Evolutionary conservation across 768 basidiomycete genomes (phyloP).

Genomic region (Suillus plorans): DNA sequence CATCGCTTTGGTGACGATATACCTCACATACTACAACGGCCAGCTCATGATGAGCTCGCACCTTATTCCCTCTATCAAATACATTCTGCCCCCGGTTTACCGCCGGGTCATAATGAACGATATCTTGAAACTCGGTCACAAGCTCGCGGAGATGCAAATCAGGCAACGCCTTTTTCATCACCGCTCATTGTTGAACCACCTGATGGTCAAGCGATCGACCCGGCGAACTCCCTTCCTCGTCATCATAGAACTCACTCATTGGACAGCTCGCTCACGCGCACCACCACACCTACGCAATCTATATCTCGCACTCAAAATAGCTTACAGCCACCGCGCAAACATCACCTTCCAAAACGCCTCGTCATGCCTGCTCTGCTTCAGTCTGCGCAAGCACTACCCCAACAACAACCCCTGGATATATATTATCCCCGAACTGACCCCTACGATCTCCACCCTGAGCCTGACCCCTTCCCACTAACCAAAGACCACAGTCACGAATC

Average conservation of each 20-base stretch:
- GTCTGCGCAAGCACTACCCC: slow-evolving; percentile 22
- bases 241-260: slow-evolving; percentile 13
- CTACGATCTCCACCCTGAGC: slow-evolving; percentile 8
- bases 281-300: slow-evolving; percentile 7
- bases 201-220: slow-evolving; percentile 4
- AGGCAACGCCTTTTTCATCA: slow-evolving; percentile 5
- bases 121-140: slow-evolving; percentile 9
- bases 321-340: slow-evolving; percentile 20
- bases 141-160: slow-evolving; percentile 10
- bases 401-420: slow-evolving; percentile 10
- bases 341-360: slow-evolving; percentile 59
- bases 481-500: slow-evolving; percentile 8
- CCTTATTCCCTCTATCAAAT: slow-evolving; percentile 16
- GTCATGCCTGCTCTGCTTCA: slow-evolving; percentile 76
- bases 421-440: slow-evolving; percentile 14
- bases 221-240: slow-evolving; percentile 3
- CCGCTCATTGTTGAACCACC: slow-evolving; percentile 6
- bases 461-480: slow-evolving; percentile 9
- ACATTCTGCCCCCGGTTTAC: slow-evolving; percentile 15
- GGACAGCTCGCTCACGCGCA: slow-evolving; percentile 11
- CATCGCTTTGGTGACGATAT: slow-evolving; percentile 12
- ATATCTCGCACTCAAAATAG: slow-evolving; percentile 11
- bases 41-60: slow-evolving; percentile 11
- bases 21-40: slow-evolving; percentile 9
- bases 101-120: slow-evolving; percentile 25